Evolutionary conservation across 2,329 filamentous ascomycete genomes (phyloP).

Genomic region (Apiospora aurea): DNA sequence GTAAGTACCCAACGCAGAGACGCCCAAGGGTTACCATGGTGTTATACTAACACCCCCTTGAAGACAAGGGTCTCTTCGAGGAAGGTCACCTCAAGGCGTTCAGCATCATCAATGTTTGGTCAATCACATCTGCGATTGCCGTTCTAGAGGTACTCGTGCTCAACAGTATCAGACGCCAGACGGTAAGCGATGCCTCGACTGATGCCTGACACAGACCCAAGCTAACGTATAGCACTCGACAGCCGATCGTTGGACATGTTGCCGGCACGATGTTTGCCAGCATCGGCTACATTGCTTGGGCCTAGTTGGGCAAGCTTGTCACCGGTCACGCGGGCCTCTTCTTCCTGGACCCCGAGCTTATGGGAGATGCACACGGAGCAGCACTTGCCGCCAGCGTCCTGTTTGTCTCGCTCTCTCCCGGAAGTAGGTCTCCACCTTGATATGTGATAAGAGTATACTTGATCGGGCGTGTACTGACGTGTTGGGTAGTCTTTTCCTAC

Average conservation of each 20-base stretch:
- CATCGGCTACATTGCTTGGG: constrained; percentile 58
- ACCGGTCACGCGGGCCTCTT: constrained; percentile 57
- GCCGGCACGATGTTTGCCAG: constrained; percentile 50
- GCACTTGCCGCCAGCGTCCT: constrained; percentile 52
- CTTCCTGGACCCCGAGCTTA: constrained; percentile 55
- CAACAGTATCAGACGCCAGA: constrained; percentile 61
- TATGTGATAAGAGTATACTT: constrained; percentile 15
- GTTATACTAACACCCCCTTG: constrained; percentile 25
- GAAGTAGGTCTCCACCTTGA: constrained; percentile 47
- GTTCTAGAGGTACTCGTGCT: constrained; percentile 54
- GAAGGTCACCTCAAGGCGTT: constrained; percentile 56
- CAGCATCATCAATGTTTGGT: constrained; percentile 55
- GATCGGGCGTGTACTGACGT: constrained; percentile 31
- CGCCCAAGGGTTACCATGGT: not conserved
- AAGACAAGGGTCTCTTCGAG: constrained; percentile 57
- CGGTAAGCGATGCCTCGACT: constrained; percentile 44
- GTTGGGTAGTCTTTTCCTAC: constrained; percentile 52
- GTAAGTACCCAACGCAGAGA: not conserved
- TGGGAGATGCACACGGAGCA: constrained; percentile 50
- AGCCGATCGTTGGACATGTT: constrained; percentile 55
- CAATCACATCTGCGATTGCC: constrained; percentile 51
- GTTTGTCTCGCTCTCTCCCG: constrained; percentile 53
- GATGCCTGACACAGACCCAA: constrained; percentile 15
- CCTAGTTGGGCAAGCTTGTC: constrained; percentile 52
- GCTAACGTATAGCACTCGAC: constrained; percentile 2